A percentile compares a stretch with the other conserved stretches of the same genome.
These are phyloP conservation scores for Dactylellina sp. DNA, from an alignment of 2,329 filamentous ascomycete species.

Conservation along the genomic window DNA sequence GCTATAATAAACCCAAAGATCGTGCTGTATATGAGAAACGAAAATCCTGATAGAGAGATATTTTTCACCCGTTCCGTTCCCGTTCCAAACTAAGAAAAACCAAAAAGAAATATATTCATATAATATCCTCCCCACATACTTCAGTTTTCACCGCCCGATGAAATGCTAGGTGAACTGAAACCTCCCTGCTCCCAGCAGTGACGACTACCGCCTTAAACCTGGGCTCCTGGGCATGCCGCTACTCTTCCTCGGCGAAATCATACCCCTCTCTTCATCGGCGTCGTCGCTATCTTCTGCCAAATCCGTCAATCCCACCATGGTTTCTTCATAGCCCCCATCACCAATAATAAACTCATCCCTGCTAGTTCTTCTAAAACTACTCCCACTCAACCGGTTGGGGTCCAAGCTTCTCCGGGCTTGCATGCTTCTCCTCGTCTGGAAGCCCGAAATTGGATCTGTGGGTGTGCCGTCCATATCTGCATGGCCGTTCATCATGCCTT, in stretches of 20 bases:
- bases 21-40: conserved; percentile 21
- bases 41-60: conserved; percentile 28
- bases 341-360: conserved; percentile 84
- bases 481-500: conserved; percentile 70
- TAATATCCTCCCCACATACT: conserved; percentile 52
- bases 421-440: conserved; percentile 93
- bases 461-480: conserved; percentile 80
- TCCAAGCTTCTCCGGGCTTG: conserved; percentile 81
- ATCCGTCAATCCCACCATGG: conserved; percentile 80
- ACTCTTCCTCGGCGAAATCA: conserved; percentile 54
- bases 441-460: conserved; percentile 88
- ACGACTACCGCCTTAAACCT: conserved; percentile 50
- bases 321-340: conserved; percentile 77
- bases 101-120: conserved; percentile 55
- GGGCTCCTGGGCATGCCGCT: conserved; percentile 57
- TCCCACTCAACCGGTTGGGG: conserved; percentile 71
- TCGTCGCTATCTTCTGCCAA: conserved; percentile 81
- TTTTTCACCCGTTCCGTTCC: conserved; percentile 40
- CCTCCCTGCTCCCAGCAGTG: neutral
- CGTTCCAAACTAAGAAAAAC: conserved; percentile 37
- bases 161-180: conserved; percentile 12
- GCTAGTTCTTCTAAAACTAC: conserved; percentile 73
- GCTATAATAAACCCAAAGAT: conserved; percentile 9
- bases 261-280: conserved; percentile 66
- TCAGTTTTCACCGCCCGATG: conserved; percentile 15